A percentile compares a stretch with the other conserved stretches of the same genome.
Evolutionary conservation across 192 early-diverging fungal species (phyloP).

Genomic region (Podila clonocystis): DNA sequence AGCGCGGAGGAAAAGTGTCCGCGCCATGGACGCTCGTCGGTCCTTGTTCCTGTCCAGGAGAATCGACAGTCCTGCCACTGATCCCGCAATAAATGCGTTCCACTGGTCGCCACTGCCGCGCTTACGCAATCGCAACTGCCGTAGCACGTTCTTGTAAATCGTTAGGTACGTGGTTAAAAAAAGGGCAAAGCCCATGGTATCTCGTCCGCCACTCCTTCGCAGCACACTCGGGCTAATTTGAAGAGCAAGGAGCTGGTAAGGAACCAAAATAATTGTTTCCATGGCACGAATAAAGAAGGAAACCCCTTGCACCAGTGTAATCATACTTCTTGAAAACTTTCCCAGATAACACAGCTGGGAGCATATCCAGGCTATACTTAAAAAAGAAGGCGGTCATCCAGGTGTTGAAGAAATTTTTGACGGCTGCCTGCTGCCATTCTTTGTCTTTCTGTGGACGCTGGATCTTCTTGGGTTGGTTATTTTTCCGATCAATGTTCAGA

Average conservation of each 20-base stretch:
- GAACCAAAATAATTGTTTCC: no score
- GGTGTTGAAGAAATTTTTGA: slow-evolving; percentile 47
- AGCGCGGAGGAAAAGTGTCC: slow-evolving; percentile 70
- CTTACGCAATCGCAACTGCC: slow-evolving; percentile 63
- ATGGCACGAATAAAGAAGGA: no score
- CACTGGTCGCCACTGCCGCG: slow-evolving; percentile 57
- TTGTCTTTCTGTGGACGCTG: no score
- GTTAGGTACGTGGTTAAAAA: slow-evolving; percentile 72
- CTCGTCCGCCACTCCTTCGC: slow-evolving; percentile 60
- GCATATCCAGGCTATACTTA: slow-evolving; percentile 65
- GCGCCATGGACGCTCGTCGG: slow-evolving; percentile 53
- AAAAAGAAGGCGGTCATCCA: slow-evolving; percentile 66
- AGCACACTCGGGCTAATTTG: slow-evolving; percentile 52
- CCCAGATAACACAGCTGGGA: slow-evolving; percentile 65
- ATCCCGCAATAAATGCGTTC: slow-evolving; percentile 72
- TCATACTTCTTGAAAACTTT: slow-evolving; percentile 62
- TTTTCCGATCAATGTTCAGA: no score
- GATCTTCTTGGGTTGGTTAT: no score
- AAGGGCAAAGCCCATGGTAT: slow-evolving; percentile 70
- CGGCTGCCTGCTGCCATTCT: no score
- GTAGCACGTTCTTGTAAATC: slow-evolving; percentile 71
- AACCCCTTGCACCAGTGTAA: no score
- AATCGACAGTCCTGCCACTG: slow-evolving; percentile 68
- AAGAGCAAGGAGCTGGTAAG: no score
- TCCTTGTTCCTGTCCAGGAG: slow-evolving; percentile 68